Evolutionary conservation across 78 protist genomes (phyloP), one percentile per base, ranked within the genome.

Genomic region (Cavenderia fasciculata): DNA sequence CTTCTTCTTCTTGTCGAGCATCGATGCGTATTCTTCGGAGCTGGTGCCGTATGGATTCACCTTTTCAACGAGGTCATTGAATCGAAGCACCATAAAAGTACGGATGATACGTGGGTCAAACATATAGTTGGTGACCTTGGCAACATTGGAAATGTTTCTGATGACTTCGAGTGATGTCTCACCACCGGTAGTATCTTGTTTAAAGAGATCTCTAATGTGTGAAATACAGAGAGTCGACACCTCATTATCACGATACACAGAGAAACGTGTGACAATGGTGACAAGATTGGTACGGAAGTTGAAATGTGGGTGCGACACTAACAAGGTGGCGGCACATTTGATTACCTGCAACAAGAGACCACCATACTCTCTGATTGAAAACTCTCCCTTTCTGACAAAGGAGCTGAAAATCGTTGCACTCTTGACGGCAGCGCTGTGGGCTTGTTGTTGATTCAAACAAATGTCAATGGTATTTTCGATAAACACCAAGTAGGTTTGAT

Each of bases 401-500:
- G 47, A 23, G 2, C 43, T 82, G 25, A 59, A 33, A 36, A 82
- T 68, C 25, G 56, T 33, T 23, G 69, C 78, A 57, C 19, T 57
- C 25, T 47, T n/a, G 10, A 14, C 34, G 0, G 52, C 23, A 56
- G 90, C 72, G 18, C 1, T 14, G 11, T 57, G 61, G 7, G 31
- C 19, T 2, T 49, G 4, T 8, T 51, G 38, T 16, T 68, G 33
- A 11, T 68, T 36, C 52, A 82, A 16, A 10, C 65, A 44, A 54
- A 56, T 82, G 0, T 38, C 33, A 34, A 87, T 69, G 34, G 93
- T 69, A 25, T 63, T 75, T 27, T 87, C 93, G 7, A 87, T 25
- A 21, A 87, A 47, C 3, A 72, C 72, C 68, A 87, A 70, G 59
- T 74, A 87, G 57, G 73, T 87, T 59, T 87, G 85, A 38, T 87